A percentile compares a stretch with the other conserved stretches of the same genome.
phyloP scores from a whole-genome alignment of 148 eudicot species.

The Dysphania ambrosioides region DNA sequence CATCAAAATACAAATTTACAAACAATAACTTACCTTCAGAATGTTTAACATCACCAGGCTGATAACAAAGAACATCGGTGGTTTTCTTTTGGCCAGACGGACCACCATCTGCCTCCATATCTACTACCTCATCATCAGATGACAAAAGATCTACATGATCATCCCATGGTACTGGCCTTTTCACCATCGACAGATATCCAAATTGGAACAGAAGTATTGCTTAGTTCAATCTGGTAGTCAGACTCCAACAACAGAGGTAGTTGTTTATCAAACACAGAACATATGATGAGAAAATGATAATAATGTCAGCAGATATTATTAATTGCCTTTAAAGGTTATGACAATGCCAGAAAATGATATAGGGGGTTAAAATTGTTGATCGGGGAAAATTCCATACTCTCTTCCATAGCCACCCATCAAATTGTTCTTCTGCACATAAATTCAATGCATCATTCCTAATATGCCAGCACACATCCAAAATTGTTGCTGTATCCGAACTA shows the following conservation, averaged over 20 bases:
- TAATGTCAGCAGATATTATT: background rate
- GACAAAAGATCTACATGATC: conserved; percentile 49
- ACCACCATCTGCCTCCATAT: conserved; percentile 32
- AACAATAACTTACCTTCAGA: conserved; percentile 33
- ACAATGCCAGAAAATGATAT: background rate
- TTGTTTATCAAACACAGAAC: background rate
- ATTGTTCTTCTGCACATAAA: background rate
- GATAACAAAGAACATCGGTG: conserved; percentile 18
- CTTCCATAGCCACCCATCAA: background rate
- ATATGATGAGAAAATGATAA: background rate
- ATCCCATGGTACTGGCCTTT: conserved; percentile 31
- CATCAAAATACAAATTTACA: background rate
- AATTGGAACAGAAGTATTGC: background rate
- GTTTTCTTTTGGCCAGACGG: conserved; percentile 19
- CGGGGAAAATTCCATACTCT: background rate
- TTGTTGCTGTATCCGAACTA: background rate
- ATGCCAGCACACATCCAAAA: background rate
- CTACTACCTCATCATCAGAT: conserved; percentile 46
- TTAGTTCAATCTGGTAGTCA: conserved; percentile 18
- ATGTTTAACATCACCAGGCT: conserved; percentile 24
- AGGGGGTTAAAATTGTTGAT: background rate
- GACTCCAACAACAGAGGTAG: conserved; percentile 13
- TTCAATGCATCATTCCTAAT: background rate
- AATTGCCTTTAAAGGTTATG: background rate
- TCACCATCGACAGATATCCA: conserved; percentile 25